Evolutionary conservation across 2,329 filamentous ascomycete species (phyloP).

Genomic region (Ascochyta viciae-villosae): DNA sequence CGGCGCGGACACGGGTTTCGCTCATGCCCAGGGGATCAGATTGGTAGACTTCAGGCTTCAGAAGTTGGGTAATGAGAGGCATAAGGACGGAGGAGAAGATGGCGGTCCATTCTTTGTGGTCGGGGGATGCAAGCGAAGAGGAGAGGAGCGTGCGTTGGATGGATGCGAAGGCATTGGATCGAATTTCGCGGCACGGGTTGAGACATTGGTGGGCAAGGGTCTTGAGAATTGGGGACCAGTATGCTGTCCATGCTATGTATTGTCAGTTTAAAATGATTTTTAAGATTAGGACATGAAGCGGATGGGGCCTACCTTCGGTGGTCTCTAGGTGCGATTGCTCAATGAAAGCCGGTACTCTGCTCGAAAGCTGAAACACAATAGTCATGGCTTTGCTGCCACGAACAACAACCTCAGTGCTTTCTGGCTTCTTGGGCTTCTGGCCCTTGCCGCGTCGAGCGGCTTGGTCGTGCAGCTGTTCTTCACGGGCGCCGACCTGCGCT

Average conservation of each 20-base stretch:
- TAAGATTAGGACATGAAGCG: not conserved
- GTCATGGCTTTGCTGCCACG: constrained; percentile 82
- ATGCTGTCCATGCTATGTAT: constrained; percentile 84
- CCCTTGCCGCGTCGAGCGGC: constrained; percentile 60
- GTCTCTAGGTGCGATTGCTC: constrained; percentile 90
- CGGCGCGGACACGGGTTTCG: constrained; percentile 90
- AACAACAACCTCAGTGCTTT: constrained; percentile 74
- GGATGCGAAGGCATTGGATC: constrained; percentile 84
- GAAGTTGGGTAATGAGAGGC: constrained; percentile 81
- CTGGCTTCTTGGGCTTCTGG: constrained; percentile 58
- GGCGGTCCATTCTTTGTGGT: constrained; percentile 90
- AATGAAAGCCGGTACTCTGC: constrained; percentile 84
- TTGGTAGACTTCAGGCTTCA: constrained; percentile 95
- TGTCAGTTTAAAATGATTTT: not conserved
- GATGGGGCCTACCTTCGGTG: constrained; percentile 69
- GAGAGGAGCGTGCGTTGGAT: constrained; percentile 87
- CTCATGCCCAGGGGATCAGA: constrained; percentile 92
- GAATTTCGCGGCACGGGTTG: constrained; percentile 91
- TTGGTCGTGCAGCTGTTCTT: constrained; percentile 73
- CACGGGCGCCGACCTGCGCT: constrained; percentile 73
- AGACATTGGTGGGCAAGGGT: constrained; percentile 88
- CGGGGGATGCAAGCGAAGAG: constrained; percentile 79
- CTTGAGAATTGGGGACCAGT: constrained; percentile 95
- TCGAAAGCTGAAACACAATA: constrained; percentile 82
- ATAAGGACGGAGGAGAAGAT: constrained; percentile 96